Conservation (phyloP, 164 flowering plant species). For the Annona cherimola region DNA sequence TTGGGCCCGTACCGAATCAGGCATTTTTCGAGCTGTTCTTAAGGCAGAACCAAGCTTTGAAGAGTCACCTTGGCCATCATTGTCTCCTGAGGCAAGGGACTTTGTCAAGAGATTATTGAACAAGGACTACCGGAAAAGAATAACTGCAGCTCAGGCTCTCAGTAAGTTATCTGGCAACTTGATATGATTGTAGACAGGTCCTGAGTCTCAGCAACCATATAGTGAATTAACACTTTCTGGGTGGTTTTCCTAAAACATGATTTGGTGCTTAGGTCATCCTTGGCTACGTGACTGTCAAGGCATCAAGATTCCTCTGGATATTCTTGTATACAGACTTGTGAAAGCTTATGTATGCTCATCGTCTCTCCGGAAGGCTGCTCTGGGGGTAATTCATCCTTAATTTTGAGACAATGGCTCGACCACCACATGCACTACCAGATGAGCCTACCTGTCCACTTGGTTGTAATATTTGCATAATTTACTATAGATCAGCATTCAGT, state of each 20-base stretch:
- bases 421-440: not conserved
- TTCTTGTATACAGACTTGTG: conserved; percentile 57
- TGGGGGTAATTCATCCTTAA: conserved; percentile 39
- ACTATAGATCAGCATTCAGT: too few relatives aligned
- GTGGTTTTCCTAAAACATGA: not conserved
- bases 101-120: conserved; percentile 86
- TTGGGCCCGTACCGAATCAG: conserved; percentile 97
- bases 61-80: conserved; percentile 93
- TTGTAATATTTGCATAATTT: too few relatives aligned
- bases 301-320: conserved; percentile 72
- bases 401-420: not conserved
- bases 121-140: conserved; percentile 85
- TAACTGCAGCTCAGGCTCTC: conserved; percentile 95
- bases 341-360: conserved; percentile 79
- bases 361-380: conserved; percentile 74
- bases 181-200: not conserved
- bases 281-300: conserved; percentile 68
- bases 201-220: not conserved
- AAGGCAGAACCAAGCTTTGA: conserved; percentile 89
- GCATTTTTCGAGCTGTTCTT: conserved; percentile 82
- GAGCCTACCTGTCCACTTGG: not conserved
- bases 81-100: conserved; percentile 78
- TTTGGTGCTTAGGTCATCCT: conserved; percentile 75
- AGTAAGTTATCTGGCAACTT: conserved; percentile 40
- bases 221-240: not conserved